Base-by-base conservation (phyloP, 495 filamentous ascomycete genomes). In the Oidiodendron maius region DNA sequence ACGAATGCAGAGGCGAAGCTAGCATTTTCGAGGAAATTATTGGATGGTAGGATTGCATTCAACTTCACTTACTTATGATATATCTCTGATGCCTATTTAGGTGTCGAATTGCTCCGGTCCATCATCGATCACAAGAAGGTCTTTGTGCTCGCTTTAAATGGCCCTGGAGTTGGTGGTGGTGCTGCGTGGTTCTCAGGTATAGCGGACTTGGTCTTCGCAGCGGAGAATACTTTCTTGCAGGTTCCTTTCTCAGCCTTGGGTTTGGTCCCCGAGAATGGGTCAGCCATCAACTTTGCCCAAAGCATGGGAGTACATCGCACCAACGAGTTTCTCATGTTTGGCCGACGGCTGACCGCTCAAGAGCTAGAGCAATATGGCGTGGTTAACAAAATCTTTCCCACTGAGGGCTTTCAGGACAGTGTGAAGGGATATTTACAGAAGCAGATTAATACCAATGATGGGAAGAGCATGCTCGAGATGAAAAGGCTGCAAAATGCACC, bases 251-350 rank as follows among this genome's bases (percentile, higher is more conserved):
- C 46, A 0, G 52, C 57, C 1, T 48, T 60, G 1, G 57, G 57
- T 11, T 48, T 60, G 1, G 57, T 60, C 3, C 57, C 57, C 11
- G 57, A 60, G 32, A 60, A 60, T 24, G 57, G 57, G 1, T 60
- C 57, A 0, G 57, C 57, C 0, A 51, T 57, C 40, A 50, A 36
- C 38, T 60, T 60, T 23, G 32, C 53, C 3, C 53, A 60, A 39
- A 40, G 25, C 34, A 56, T 60, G 44, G 57, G 57, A 3, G 50
- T 57, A 0, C 57, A 56, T 18, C 53, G 57, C 3, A 40, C 57
- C 3, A 60, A 60, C 39, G 57, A 60, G 20, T 56, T 60, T 23
- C 42, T 60, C 3, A 60, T 60, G 57, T 60, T 60, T 30, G 57
- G 57, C 2, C 46, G 50, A 2, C 53, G 57, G 20, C 22, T 60